These are phyloP conservation scores for Lathyrus oleraceus DNA, from an alignment of 306 rosid genomes.

Conservation along the genomic window DNA sequence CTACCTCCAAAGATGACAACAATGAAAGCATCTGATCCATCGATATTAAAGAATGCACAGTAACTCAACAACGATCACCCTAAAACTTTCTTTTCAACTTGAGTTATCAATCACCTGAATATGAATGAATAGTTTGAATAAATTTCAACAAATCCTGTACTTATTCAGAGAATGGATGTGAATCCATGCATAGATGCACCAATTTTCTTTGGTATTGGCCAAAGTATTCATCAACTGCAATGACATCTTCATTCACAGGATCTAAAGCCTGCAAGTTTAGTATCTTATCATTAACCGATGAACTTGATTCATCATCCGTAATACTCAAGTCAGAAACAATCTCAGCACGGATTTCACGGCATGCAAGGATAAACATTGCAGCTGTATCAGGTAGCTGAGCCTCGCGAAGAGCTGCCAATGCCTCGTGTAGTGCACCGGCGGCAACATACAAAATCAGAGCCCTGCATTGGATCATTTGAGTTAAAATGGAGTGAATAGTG, in stretches of 20 bases:
- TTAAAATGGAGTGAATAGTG: constrained; percentile 35
- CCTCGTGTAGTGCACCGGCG: constrained; percentile 94
- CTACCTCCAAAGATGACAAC: constrained; percentile 21
- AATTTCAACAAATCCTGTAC: constrained; percentile 7
- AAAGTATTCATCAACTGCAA: constrained; percentile 76
- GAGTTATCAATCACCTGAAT: constrained; percentile 19
- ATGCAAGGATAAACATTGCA: constrained; percentile 90
- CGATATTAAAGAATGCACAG: constrained; percentile 20
- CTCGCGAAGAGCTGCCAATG: constrained; percentile 89
- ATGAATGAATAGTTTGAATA: constrained; percentile 21
- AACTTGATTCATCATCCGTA: constrained; percentile 54
- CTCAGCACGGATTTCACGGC: constrained; percentile 81
- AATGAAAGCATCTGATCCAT: constrained; percentile 23
- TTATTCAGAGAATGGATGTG: constrained; percentile 71
- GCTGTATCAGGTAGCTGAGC: constrained; percentile 92
- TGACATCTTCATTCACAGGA: constrained; percentile 79
- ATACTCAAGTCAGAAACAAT: constrained; percentile 51
- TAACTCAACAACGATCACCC: constrained; percentile 15
- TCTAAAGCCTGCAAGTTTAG: constrained; percentile 65
- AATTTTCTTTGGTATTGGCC: constrained; percentile 85
- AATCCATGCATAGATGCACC: constrained; percentile 96
- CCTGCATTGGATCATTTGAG: constrained; percentile 55
- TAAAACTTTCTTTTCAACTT: constrained; percentile 16
- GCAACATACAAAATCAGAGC: constrained; percentile 89
- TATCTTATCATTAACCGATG: constrained; percentile 49